Evolutionary conservation across 441 rosid species (phyloP), one percentile per base, ranked within the genome.

Genomic region (Populus hybrid): DNA sequence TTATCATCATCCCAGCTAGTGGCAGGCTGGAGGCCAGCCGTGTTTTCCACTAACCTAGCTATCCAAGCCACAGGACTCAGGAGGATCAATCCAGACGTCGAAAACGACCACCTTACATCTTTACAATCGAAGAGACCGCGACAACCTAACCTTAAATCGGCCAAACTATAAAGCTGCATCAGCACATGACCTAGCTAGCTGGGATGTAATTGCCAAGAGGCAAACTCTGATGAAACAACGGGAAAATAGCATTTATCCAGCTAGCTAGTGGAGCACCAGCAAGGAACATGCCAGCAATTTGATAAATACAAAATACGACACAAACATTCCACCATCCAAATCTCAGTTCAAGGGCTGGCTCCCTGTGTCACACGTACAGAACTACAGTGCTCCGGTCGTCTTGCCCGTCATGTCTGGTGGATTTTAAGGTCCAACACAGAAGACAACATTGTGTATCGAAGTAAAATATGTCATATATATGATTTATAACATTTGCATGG

Each of bases 181-280:
- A 38, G 57, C 9, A 35, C 32, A 73, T 35, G 46, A 34, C 36
- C 36, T 34, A 34, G 36, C 36, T 34, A 14, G n/a, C 10, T 23
- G 12, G 79, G 82, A 74, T 18, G 21, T 32, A 24, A 10, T n/a
- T 12, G 80, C 59, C 10, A 76, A 4, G 4, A 7, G 4, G 10
- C 0, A 32, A 34, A n/a, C 10, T 21, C 21, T n/a, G 32, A 10
- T n/a, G 69, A 46, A 46, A 46, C 5, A 46, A 14, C 18, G 6
- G 57, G 57, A 46, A 46, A 46, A 64, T 63, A 67, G 59, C 65
- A 42, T 11, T 72, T 3, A 69, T 73, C 18, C 76, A 71, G 71
- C 77, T 61, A 36, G 38, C 18, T 1, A 20, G 70, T 28, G 81
- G 72, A 10, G 76, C 81, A 71, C 76, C 76, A 78, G 66, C 38